Conservation (phyloP, 257 asterid species). For the Przewalskia tangutica region DNA sequence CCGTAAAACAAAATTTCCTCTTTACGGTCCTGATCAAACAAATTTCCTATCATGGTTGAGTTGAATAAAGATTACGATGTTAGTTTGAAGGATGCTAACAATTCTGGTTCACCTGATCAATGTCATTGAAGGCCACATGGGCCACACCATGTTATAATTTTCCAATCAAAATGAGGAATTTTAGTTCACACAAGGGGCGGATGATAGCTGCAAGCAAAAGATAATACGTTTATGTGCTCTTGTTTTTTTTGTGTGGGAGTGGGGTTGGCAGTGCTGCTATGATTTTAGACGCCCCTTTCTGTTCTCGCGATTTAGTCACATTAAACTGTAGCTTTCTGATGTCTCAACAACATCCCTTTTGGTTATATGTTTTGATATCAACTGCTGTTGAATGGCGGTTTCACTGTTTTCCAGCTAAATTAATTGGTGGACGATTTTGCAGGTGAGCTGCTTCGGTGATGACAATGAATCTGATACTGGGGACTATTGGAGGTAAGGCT, state of each 20-base stretch:
- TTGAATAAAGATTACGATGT: neutral
- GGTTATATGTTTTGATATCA: neutral
- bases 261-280: neutral
- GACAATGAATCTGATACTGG: conserved; percentile 89
- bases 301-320: neutral
- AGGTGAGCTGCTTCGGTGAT: conserved; percentile 95
- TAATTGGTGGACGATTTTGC: conserved; percentile 11
- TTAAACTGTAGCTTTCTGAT: neutral
- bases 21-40: no score
- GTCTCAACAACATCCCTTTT: neutral
- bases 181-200: neutral
- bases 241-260: neutral
- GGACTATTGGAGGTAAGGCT: conserved; percentile 75
- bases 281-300: neutral
- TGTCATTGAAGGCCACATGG: neutral
- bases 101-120: neutral
- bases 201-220: neutral
- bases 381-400: neutral
- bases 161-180: neutral
- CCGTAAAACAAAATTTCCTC: neutral
- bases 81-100: neutral
- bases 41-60: neutral
- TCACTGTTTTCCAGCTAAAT: neutral
- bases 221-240: neutral
- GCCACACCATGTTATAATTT: neutral